Percentiles rank a stretch among this genome's conserved stretches.
phyloP scores from a whole-genome alignment of 768 basidiomycete genomes.

The Sistotremastrum niveocremeum region DNA sequence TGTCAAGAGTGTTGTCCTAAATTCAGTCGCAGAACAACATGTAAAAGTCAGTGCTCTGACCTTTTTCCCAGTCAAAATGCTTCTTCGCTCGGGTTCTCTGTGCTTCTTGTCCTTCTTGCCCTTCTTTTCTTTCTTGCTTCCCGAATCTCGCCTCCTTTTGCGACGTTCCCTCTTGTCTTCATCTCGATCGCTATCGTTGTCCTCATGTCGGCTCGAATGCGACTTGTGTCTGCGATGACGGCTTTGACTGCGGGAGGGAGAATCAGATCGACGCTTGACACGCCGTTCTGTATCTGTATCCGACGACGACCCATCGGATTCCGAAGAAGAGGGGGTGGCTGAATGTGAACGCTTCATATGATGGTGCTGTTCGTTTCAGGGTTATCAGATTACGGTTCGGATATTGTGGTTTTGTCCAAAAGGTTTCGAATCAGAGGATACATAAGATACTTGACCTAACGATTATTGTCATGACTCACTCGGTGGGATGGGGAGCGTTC shows the following conservation, averaged over 20 bases:
- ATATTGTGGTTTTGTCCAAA: no score
- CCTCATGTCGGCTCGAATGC: constrained; percentile 13
- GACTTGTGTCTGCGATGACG: constrained; percentile 13
- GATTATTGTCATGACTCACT: no score
- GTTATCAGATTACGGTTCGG: no score
- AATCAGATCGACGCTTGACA: constrained; percentile 9
- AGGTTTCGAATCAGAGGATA: no score
- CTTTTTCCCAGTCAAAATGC: constrained; percentile 51
- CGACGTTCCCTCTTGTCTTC: constrained; percentile 22
- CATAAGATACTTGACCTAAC: no score
- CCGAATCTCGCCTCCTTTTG: constrained; percentile 23
- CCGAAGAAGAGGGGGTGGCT: background rate
- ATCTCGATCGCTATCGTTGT: constrained; percentile 6
- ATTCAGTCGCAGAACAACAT: background rate
- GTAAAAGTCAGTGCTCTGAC: constrained; percentile 13
- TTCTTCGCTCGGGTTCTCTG: constrained; percentile 28
- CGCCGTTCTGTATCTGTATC: no score
- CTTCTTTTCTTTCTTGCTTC: constrained; percentile 22
- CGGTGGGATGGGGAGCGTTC: no score
- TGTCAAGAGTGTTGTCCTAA: background rate
- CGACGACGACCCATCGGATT: constrained; percentile 5
- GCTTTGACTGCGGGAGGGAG: constrained; percentile 15
- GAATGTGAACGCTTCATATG: no score
- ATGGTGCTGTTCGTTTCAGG: no score
- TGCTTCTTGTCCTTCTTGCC: constrained; percentile 12